These are phyloP conservation scores for Botrytis porri DNA, from an alignment of 2,329 filamentous ascomycete species.

Conservation along the genomic window DNA sequence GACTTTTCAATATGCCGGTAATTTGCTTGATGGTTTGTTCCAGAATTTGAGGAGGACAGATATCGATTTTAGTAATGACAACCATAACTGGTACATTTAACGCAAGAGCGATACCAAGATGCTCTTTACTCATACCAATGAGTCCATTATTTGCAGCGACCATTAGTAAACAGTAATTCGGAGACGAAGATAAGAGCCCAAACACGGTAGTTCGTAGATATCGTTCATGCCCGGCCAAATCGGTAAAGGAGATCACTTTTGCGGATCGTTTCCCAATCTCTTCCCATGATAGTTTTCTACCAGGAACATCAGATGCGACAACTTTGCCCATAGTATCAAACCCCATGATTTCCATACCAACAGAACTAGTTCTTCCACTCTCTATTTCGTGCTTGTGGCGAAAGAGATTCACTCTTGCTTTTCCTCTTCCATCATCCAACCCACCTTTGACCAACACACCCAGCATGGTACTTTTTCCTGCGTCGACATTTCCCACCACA, in stretches of 20 bases:
- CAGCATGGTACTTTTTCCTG: constrained; percentile 93
- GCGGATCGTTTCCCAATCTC: constrained; percentile 93
- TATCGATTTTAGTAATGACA: constrained; percentile 96
- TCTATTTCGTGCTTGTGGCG: constrained; percentile 98
- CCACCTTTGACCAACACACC: constrained; percentile 94
- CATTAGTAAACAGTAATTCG: constrained; percentile 97
- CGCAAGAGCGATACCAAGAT: constrained; percentile 89
- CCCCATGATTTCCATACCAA: constrained; percentile 98
- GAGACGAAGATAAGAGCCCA: constrained; percentile 87
- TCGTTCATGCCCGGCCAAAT: constrained; percentile 91
- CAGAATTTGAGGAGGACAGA: constrained; percentile 92
- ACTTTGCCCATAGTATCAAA: constrained; percentile 86
- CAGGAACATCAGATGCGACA: constrained; percentile 75
- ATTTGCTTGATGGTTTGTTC: constrained; percentile 91
- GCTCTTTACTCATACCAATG: constrained; percentile 97
- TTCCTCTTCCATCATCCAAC: constrained; percentile 90
- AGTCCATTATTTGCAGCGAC: constrained; percentile 97
- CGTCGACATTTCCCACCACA: constrained; percentile 96
- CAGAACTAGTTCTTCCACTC: constrained; percentile 89
- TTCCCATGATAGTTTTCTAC: constrained; percentile 90
- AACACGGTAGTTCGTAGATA: constrained; percentile 97
- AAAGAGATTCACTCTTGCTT: constrained; percentile 92
- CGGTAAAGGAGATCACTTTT: constrained; percentile 96
- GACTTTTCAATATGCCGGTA: constrained; percentile 88
- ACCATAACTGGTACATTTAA: constrained; percentile 98